Conservation (phyloP, 257 asterid genomes). For the Handroanthus guayacan region DNA sequence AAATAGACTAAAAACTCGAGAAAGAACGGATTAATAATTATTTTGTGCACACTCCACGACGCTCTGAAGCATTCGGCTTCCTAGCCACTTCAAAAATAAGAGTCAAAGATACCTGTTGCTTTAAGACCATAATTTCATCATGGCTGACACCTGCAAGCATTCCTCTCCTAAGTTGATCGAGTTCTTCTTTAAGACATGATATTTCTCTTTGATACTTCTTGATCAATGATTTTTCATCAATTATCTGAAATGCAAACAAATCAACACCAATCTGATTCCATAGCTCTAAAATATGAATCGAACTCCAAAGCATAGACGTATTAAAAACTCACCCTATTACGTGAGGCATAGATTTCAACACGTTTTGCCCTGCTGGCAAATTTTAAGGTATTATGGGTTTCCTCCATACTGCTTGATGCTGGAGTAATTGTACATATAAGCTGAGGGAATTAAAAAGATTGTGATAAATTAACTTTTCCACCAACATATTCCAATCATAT, state of each 20-base stretch:
- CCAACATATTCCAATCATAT: conserved; percentile 27
- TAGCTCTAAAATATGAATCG: conserved; percentile 27
- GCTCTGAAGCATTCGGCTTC: conserved; percentile 1
- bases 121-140: conserved; percentile 81
- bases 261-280: background rate
- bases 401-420: conserved; percentile 96
- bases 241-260: conserved; percentile 62
- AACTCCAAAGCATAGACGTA: conserved; percentile 25
- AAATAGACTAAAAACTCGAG: conserved; percentile 19
- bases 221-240: conserved; percentile 95
- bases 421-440: conserved; percentile 96
- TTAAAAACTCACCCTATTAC: conserved; percentile 75
- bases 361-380: conserved; percentile 99
- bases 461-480: conserved; percentile 10
- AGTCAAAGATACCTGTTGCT: conserved; percentile 65
- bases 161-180: conserved; percentile 85
- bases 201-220: conserved; percentile 97
- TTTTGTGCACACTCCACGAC: conserved; percentile 4
- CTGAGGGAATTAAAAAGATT: conserved; percentile 47
- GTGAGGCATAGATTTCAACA: conserved; percentile 95
- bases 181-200: conserved; percentile 84
- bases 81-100: background rate
- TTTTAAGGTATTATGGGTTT: conserved; percentile 94
- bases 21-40: background rate
- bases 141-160: conserved; percentile 84